Base-by-base conservation (phyloP, 1,284 basidiomycete species). In the Phellopilus nigrolimitatus region DNA sequence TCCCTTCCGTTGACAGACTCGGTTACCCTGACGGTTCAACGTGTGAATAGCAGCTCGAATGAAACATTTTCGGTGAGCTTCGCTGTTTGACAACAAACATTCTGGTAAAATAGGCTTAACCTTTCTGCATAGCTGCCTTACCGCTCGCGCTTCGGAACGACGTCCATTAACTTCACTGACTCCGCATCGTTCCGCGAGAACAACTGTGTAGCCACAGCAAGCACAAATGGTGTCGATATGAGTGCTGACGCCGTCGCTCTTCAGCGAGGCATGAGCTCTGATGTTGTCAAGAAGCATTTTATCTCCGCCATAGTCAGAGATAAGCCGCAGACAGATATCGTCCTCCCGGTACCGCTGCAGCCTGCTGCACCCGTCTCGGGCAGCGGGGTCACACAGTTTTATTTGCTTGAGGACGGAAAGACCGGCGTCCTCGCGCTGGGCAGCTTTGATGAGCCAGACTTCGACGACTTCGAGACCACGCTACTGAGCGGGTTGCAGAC, bases 351-450 rank as follows among this genome's bases (percentile, higher is more conserved):
- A 8, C 59, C 51, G 22, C 61, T 80, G 8, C 63, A 64, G n/a
- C 81, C 80, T 15, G 25, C 59, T 9, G 57, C 64, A 12, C 60
- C 72, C 22, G 63, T 75, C 3, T 65, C 67, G 43, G 76, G 75
- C 30, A 78, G 66, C 21, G 72, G 70, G 27, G 77, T 76, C 1
- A 71, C 75, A 2, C 75, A 80, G 57, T 82, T 82, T 61, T 78
- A 74, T 60, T 56, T 79, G 61, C 63, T 82, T 10, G 63, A 73
- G 2, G 78, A 82, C 53, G 66, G 65, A n/a, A 73, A 70, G 57
- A 81, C 79, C 0, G 80, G 79, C 31, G 76, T 82, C 1, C 66
- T 82, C 43, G 75, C 77, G 15, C 70, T 82, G 12, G 79, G 80
- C 13, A 80, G 78, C 60, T 82, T 82, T 63, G 73, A 73, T 1